A percentile compares a stretch with the other conserved stretches of the same genome.
Evolutionary conservation across 2,329 filamentous ascomycete genomes (phyloP).

Genomic region (Aschersonia sp.): DNA sequence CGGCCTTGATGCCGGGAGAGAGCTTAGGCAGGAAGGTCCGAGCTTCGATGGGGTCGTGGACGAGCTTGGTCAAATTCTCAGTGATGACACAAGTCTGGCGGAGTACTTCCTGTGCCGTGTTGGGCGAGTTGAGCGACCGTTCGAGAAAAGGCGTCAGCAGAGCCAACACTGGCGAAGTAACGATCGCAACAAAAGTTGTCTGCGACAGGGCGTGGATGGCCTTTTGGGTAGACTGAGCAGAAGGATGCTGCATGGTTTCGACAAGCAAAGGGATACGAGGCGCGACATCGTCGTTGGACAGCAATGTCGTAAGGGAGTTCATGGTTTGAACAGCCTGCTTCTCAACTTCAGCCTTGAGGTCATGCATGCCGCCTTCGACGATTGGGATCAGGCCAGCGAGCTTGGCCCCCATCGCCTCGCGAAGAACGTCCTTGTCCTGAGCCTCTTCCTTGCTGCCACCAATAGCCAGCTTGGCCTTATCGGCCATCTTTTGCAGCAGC

Average conservation of each 20-base stretch:
- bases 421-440: slow-evolving; percentile 72
- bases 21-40: slow-evolving; percentile 90
- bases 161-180: slow-evolving; percentile 88
- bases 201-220: slow-evolving; percentile 93
- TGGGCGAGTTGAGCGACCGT: slow-evolving; percentile 80
- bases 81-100: slow-evolving; percentile 93
- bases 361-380: slow-evolving; percentile 89
- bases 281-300: slow-evolving; percentile 93
- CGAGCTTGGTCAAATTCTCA: slow-evolving; percentile 95
- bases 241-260: slow-evolving; percentile 91
- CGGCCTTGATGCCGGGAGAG: slow-evolving; percentile 80
- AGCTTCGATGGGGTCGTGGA: slow-evolving; percentile 89
- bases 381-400: slow-evolving; percentile 80
- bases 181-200: slow-evolving; percentile 95
- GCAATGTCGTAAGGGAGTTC: slow-evolving; percentile 73
- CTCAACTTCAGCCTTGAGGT: slow-evolving; percentile 75
- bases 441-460: slow-evolving; percentile 71
- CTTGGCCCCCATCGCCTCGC: slow-evolving; percentile 79
- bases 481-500: slow-evolving; percentile 82
- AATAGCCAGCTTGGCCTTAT: slow-evolving; percentile 78
- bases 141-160: slow-evolving; percentile 90
- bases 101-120: slow-evolving; percentile 83
- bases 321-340: slow-evolving; percentile 90
- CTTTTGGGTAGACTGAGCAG: slow-evolving; percentile 76
- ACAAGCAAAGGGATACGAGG: slow-evolving; percentile 84